Conservation (phyloP, 2,329 filamentous ascomycete species). For the Cladosporium colombiae region DNA sequence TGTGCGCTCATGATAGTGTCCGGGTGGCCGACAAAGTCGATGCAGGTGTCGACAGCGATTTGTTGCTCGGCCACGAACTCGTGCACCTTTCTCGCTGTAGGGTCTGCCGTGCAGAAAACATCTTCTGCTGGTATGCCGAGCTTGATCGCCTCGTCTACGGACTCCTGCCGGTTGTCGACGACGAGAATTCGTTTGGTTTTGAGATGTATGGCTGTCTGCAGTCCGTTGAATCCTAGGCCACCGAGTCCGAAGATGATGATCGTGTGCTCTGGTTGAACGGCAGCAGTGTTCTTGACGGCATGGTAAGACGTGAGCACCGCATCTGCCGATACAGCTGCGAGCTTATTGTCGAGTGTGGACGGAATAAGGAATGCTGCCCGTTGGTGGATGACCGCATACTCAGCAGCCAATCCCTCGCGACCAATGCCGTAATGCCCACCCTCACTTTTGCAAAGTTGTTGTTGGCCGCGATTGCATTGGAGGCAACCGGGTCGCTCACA, state of each 20-base stretch:
- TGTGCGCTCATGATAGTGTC: slow-evolving; percentile 28
- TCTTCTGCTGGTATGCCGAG: slow-evolving; percentile 38
- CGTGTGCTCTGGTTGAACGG: slow-evolving; percentile 40
- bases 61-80: slow-evolving; percentile 24
- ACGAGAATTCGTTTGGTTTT: slow-evolving; percentile 42
- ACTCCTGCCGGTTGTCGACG: slow-evolving; percentile 38
- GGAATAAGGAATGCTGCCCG: slow-evolving; percentile 31
- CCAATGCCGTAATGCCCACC: slow-evolving; percentile 48
- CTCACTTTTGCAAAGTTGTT: slow-evolving; percentile 40
- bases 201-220: slow-evolving; percentile 49
- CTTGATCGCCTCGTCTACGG: slow-evolving; percentile 35
- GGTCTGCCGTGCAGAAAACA: slow-evolving; percentile 27
- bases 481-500: slow-evolving; percentile 38
- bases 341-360: slow-evolving; percentile 14
- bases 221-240: slow-evolving; percentile 45
- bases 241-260: slow-evolving; percentile 46
- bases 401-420: slow-evolving; percentile 47
- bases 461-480: slow-evolving; percentile 44
- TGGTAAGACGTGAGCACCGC: slow-evolving; percentile 46
- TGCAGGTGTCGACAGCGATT: slow-evolving; percentile 27
- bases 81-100: slow-evolving; percentile 20
- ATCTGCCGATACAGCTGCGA: slow-evolving; percentile 44
- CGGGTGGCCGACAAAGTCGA: slow-evolving; percentile 31
- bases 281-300: slow-evolving; percentile 41
- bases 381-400: slow-evolving; percentile 38